Evolutionary conservation across 2,329 filamentous ascomycete genomes (phyloP), one percentile per base, ranked within the genome.

Genomic region (Cladosporium sphaerospermum): DNA sequence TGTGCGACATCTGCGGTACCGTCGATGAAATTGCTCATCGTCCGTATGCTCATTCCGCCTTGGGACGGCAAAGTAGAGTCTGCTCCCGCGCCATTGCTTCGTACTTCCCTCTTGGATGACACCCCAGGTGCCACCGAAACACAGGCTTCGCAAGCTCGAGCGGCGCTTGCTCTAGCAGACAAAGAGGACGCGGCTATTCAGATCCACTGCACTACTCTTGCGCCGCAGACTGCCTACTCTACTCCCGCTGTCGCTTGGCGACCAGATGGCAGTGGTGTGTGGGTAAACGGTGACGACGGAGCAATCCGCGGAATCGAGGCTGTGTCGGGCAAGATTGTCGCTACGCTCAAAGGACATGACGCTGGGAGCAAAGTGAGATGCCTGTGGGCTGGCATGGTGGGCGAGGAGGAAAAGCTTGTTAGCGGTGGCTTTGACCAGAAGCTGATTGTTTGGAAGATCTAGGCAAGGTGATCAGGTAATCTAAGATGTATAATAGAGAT

Each of bases 261-360:
- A 23, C 80, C 81, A 1, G 76, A 83, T 62, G 81, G 80, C 1
- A 77, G 73, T 40, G 82, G 82, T 0, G 68, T 85, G 0, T 85
- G 79, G 75, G 80, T 85, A 10, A 85, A 82, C 67, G 79, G 80
- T 3, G 82, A 85, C 60, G 83, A 85, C 63, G 82, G 83, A 0
- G 70, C 79, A 7, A 72, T 85, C 28, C 71, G 82, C 45, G 82
- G 82, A 1, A 69, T 85, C 6, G 82, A 85, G 63, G 71, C 74
- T 3, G 76, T 67, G 52, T 82, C 75, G 1, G 82, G 82, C 6
- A 84, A 81, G 64, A 68, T 84, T 2, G 66, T 78, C 23, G 67
- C 69, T 18, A 72, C 67, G 33, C 64, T 85, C 52, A 73, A 71
- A 49, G 79, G 75, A 2, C 81, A 84, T 65, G 78, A 81, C 52